phyloP scores from a whole-genome alignment of 331 rosid species.

The Pyracantha coccinea region DNA sequence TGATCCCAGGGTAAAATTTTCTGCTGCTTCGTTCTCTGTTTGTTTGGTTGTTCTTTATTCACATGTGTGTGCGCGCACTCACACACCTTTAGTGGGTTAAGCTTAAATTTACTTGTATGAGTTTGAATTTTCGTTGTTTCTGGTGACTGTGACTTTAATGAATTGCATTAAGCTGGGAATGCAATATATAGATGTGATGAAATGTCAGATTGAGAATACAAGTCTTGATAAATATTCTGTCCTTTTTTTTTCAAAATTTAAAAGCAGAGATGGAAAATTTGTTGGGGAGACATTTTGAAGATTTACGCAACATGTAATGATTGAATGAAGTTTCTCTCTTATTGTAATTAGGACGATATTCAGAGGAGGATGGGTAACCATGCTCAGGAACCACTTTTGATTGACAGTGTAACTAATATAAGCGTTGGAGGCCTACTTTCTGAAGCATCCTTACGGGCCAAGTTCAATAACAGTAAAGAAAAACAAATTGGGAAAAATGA shows the following conservation, averaged over 20 bases:
- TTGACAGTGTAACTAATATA: slow-evolving; percentile 31
- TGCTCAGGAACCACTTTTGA: slow-evolving; percentile 31
- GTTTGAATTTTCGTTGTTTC: neutral
- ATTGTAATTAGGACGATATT: slow-evolving; percentile 42
- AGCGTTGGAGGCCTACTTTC: slow-evolving; percentile 44
- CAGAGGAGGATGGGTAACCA: slow-evolving; percentile 18
- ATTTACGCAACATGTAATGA: neutral
- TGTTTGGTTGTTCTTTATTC: neutral
- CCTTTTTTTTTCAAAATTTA: neutral
- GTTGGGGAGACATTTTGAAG: neutral
- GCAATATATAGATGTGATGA: neutral
- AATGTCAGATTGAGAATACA: slow-evolving; percentile 2
- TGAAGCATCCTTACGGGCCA: slow-evolving; percentile 34
- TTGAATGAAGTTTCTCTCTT: slow-evolving; percentile 20
- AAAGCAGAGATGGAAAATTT: neutral
- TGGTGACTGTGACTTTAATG: neutral
- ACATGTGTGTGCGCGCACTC: neutral
- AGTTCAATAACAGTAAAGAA: slow-evolving; percentile 9
- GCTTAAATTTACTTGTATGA: neutral
- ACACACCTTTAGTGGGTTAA: neutral
- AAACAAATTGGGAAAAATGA: slow-evolving; percentile 16
- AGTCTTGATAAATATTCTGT: neutral
- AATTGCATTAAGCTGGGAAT: neutral
- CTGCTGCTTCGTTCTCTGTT: neutral
- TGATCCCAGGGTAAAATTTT: slow-evolving; percentile 26